These are phyloP conservation scores for Hanseniaspora taiwanica DNA, from an alignment of 805 yeast species.

Conservation along the genomic window DNA sequence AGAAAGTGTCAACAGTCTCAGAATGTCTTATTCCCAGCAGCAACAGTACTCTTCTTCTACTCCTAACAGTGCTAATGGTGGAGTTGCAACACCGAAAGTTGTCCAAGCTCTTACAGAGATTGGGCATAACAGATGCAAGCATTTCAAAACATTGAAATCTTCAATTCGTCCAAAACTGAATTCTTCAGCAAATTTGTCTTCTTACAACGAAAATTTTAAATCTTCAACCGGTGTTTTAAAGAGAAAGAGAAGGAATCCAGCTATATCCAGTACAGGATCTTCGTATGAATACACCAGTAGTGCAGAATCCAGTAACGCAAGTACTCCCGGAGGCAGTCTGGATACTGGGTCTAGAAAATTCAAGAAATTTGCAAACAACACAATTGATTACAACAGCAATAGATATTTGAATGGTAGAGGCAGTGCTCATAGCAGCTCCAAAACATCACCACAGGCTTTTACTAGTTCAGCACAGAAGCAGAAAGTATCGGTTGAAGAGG, in stretches of 20 bases:
- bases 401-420: too few species aligned
- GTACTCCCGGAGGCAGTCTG: conserved; percentile 9
- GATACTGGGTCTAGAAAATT: too few species aligned
- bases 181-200: too few species aligned
- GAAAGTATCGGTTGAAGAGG: too few species aligned
- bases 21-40: not conserved
- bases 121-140: conserved; percentile 46
- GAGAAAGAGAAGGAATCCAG: conserved; percentile 7
- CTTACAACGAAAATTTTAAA: too few species aligned
- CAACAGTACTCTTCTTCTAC: not conserved
- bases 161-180: conserved; percentile 59
- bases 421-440: not conserved
- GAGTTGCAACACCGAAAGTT: conserved; percentile 11
- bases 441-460: not conserved
- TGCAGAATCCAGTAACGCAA: conserved; percentile 7
- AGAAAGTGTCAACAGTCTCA: too few species aligned
- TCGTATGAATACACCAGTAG: conserved; percentile 3
- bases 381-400: too few species aligned
- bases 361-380: too few species aligned
- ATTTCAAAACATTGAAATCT: conserved; percentile 54
- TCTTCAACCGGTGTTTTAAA: too few species aligned
- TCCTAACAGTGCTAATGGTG: conserved; percentile 8
- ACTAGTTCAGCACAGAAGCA: too few species aligned
- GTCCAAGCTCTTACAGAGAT: conserved; percentile 27
- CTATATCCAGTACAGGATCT: conserved; percentile 2